These are phyloP conservation scores for Boletales sp. DNA, from an alignment of 768 basidiomycete genomes.

Conservation along the genomic window DNA sequence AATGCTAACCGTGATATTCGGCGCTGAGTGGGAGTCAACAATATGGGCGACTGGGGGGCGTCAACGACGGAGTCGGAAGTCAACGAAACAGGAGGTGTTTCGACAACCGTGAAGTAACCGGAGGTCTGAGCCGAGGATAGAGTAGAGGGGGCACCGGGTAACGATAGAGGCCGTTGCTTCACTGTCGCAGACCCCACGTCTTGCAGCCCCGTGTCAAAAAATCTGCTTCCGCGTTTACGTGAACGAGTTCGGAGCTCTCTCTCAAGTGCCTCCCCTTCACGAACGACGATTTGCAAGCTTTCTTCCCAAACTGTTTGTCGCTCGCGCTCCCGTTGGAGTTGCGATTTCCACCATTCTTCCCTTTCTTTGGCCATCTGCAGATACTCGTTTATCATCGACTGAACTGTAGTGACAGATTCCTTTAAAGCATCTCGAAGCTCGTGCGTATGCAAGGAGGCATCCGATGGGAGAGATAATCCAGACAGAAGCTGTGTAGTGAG, in stretches of 20 bases:
- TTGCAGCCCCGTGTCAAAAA: slow-evolving; percentile 40
- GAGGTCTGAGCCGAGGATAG: slow-evolving; percentile 16
- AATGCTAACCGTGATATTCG: slow-evolving; percentile 11
- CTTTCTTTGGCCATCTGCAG: slow-evolving; percentile 66
- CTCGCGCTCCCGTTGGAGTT: slow-evolving; percentile 60
- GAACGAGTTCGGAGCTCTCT: slow-evolving; percentile 64
- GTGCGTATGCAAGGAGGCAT: slow-evolving; percentile 24
- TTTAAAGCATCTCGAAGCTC: slow-evolving; percentile 51
- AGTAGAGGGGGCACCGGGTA: slow-evolving; percentile 3
- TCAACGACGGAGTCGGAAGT: neutral
- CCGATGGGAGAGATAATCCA: slow-evolving; percentile 36
- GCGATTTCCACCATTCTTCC: slow-evolving; percentile 75
- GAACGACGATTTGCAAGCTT: slow-evolving; percentile 80
- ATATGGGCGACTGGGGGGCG: slow-evolving; percentile 7
- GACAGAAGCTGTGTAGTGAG: slow-evolving; percentile 63
- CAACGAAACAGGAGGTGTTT: slow-evolving; percentile 16
- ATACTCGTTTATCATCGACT: slow-evolving; percentile 63
- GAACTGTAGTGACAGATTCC: slow-evolving; percentile 55
- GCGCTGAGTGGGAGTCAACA: slow-evolving; percentile 23
- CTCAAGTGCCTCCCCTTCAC: slow-evolving; percentile 83
- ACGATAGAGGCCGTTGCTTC: slow-evolving; percentile 21
- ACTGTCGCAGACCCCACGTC: slow-evolving; percentile 17
- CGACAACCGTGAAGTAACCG: slow-evolving; percentile 21
- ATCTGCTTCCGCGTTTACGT: slow-evolving; percentile 55
- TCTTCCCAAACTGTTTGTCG: slow-evolving; percentile 83